Percentiles rank a stretch among this genome's conserved stretches.
Evolutionary conservation across 1,284 basidiomycete species (phyloP).

Genomic region (Irpex sp.): DNA sequence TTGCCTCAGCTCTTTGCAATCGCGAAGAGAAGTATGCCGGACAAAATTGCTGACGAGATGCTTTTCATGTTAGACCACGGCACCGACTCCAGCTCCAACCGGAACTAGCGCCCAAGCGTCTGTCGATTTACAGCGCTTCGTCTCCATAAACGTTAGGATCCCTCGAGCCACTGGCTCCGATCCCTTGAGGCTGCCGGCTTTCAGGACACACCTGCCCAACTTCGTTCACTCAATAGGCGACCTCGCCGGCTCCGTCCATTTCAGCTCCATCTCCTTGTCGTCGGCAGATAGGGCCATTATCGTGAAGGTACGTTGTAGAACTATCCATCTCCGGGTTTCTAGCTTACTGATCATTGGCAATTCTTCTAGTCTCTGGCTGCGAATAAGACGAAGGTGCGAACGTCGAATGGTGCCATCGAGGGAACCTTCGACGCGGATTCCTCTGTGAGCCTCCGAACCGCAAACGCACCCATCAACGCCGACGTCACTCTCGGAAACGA

Average conservation of each 20-base stretch:
- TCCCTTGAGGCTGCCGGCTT: not conserved
- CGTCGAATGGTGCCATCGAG: conserved; percentile 32
- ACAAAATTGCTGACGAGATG: not conserved
- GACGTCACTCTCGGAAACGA: conserved; percentile 30
- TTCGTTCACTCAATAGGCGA: conserved; percentile 20
- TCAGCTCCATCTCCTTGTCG: conserved; percentile 13
- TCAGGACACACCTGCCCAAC: conserved; percentile 19
- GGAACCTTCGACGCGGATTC: conserved; percentile 35
- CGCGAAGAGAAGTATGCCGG: not conserved
- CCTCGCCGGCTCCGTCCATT: conserved; percentile 13
- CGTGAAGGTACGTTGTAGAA: conserved; percentile 10
- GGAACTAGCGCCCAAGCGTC: not conserved
- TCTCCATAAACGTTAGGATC: not conserved
- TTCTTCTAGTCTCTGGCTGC: conserved; percentile 30
- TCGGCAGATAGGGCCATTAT: conserved; percentile 15
- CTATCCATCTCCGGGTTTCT: not conserved
- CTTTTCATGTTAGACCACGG: not conserved
- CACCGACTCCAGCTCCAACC: not conserved
- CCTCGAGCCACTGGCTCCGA: not conserved
- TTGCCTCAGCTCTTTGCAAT: not conserved
- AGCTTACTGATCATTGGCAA: not conserved
- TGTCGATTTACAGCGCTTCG: not conserved
- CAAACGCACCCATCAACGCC: conserved; percentile 32
- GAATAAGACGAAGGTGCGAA: conserved; percentile 22
- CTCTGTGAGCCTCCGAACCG: conserved; percentile 30